Evolutionary conservation across 768 basidiomycete genomes (phyloP).

Genomic region (Macrolepiota fuliginosa): DNA sequence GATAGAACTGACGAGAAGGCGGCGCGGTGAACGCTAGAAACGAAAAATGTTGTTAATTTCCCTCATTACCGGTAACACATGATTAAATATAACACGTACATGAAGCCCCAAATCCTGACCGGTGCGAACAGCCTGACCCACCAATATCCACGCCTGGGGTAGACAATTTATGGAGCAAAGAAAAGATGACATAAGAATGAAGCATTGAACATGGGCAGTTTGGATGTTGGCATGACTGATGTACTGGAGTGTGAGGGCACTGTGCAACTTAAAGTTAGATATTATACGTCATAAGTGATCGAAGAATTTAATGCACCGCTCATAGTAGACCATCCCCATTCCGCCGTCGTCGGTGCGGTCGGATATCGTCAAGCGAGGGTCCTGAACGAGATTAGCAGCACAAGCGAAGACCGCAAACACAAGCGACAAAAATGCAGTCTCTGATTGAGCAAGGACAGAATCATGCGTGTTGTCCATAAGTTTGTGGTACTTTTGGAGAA

Average conservation of each 20-base stretch:
- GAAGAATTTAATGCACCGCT: slow-evolving; percentile 53
- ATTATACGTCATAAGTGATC: slow-evolving; percentile 13
- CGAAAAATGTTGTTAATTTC: slow-evolving; percentile 17
- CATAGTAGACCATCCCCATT: slow-evolving; percentile 88
- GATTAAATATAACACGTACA: slow-evolving; percentile 45
- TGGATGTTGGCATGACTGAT: slow-evolving; percentile 88
- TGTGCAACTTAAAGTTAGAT: slow-evolving; percentile 28
- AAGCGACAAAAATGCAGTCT: slow-evolving; percentile 77
- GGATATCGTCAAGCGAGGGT: slow-evolving; percentile 57
- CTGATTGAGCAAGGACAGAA: slow-evolving; percentile 45
- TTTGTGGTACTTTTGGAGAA: slow-evolving; percentile 65
- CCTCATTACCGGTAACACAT: slow-evolving; percentile 11
- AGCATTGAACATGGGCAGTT: slow-evolving; percentile 85
- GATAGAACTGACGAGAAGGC: slow-evolving; percentile 63
- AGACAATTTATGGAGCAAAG: slow-evolving; percentile 91
- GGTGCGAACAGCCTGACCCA: slow-evolving; percentile 86
- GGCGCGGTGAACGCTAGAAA: slow-evolving; percentile 74
- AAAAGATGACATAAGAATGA: slow-evolving; percentile 86
- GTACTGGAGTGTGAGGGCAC: slow-evolving; percentile 87
- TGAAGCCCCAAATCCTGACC: slow-evolving; percentile 92
- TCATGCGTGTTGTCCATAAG: slow-evolving; percentile 73
- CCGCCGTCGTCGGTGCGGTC: slow-evolving; percentile 73
- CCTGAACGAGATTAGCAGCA: slow-evolving; percentile 75
- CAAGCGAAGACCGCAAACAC: slow-evolving; percentile 92
- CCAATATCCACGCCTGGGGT: slow-evolving; percentile 90